A percentile compares a stretch with the other conserved stretches of the same genome.
phyloP scores from a whole-genome alignment of 495 filamentous ascomycete genomes.

The Penicillium macrosclerotiorum region DNA sequence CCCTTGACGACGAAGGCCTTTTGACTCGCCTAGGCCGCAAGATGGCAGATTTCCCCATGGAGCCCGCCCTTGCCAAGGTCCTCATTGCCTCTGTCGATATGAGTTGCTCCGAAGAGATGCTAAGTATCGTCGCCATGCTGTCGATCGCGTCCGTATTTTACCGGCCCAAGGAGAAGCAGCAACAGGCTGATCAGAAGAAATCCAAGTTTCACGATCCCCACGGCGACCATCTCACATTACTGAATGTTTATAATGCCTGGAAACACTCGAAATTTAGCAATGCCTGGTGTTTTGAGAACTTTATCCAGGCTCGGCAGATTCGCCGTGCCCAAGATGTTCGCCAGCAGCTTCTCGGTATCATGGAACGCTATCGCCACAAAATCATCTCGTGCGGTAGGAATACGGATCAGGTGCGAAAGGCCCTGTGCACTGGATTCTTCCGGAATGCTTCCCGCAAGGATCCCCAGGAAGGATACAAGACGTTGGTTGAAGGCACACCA shows the following conservation, averaged over 20 bases:
- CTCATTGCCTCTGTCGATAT: conserved; percentile 85
- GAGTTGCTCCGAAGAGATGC: conserved; percentile 87
- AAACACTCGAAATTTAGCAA: conserved; percentile 75
- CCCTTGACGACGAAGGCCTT: conserved; percentile 94
- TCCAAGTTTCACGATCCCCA: conserved; percentile 93
- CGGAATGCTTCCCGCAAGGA: conserved; percentile 93
- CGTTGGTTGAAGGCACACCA: conserved; percentile 88
- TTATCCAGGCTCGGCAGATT: conserved; percentile 89
- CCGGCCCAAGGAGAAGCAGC: conserved; percentile 93
- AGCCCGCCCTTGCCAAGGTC: conserved; percentile 83
- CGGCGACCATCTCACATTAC: conserved; percentile 88
- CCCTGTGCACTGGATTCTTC: conserved; percentile 93
- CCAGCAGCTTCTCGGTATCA: conserved; percentile 86
- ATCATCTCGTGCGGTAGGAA: conserved; percentile 82
- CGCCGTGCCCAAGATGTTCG: conserved; percentile 87
- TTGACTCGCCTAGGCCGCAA: conserved; percentile 89
- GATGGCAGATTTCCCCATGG: conserved; percentile 98
- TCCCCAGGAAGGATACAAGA: conserved; percentile 95
- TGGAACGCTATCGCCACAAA: conserved; percentile 80
- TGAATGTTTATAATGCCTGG: conserved; percentile 98
- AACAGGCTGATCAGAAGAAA: conserved; percentile 95
- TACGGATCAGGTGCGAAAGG: conserved; percentile 84
- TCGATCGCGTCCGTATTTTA: conserved; percentile 84
- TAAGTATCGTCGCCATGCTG: conserved; percentile 94
- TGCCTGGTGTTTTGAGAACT: conserved; percentile 97